phyloP scores from a whole-genome alignment of 345 rosid genomes.

The Gossypium turneri region DNA sequence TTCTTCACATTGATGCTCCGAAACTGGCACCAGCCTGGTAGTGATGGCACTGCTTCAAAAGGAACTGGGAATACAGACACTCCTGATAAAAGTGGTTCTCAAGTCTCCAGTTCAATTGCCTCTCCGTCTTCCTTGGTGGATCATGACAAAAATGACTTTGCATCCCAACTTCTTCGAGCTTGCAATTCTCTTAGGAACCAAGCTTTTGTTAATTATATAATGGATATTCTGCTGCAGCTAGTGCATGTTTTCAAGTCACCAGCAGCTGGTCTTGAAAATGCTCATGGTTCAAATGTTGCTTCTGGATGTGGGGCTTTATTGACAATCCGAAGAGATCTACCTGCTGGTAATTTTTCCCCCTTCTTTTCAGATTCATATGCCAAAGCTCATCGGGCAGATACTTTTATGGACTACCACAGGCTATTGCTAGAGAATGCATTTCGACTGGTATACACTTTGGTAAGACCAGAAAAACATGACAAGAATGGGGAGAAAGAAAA shows the following conservation, averaged over 20 bases:
- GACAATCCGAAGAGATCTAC: slow-evolving; percentile 83
- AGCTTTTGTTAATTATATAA: slow-evolving; percentile 77
- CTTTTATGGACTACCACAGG: slow-evolving; percentile 87
- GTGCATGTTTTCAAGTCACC: slow-evolving; percentile 83
- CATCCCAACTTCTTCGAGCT: slow-evolving; percentile 76
- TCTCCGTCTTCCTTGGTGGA: slow-evolving; percentile 59
- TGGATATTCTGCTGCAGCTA: slow-evolving; percentile 95
- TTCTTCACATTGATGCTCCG: slow-evolving; percentile 99
- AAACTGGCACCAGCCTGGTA: slow-evolving; percentile 98
- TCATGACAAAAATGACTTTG: slow-evolving; percentile 78
- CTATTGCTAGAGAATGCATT: slow-evolving; percentile 90
- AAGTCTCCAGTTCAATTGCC: slow-evolving; percentile 40
- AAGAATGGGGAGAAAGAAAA: slow-evolving; percentile 87
- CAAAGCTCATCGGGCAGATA: slow-evolving; percentile 78
- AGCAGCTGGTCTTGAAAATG: slow-evolving; percentile 46
- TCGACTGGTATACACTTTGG: slow-evolving; percentile 79
- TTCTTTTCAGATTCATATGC: slow-evolving; percentile 99
- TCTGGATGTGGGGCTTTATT: slow-evolving; percentile 95
- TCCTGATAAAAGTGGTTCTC: slow-evolving; percentile 58
- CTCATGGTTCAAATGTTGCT: slow-evolving; percentile 60
- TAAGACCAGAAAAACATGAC: slow-evolving; percentile 98
- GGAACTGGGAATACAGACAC: slow-evolving; percentile 47
- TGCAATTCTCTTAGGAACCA: slow-evolving; percentile 81
- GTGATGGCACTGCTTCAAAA: slow-evolving; percentile 49
- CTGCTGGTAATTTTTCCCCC: slow-evolving; percentile 90